Base-by-base conservation (phyloP, 2,329 filamentous ascomycete species). In the Keithomyces neogunnii region DNA sequence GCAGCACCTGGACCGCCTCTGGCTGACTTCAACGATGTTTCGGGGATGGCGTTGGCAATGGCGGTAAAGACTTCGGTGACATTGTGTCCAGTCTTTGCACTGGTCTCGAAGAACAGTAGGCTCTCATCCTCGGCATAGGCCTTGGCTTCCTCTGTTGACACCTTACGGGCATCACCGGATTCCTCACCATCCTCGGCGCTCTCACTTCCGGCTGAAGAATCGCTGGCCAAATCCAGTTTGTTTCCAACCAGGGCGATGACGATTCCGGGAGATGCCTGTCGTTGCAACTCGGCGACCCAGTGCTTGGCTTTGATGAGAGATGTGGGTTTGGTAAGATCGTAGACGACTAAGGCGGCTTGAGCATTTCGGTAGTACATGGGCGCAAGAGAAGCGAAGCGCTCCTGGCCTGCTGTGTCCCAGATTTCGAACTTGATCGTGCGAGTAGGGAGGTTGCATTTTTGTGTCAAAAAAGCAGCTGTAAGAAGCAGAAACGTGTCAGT, bases 281-380 rank as follows among this genome's bases (percentile, higher is more conserved):
- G 84, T 74, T 97, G 92, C 52, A 99, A 81, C 73, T 99, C 92
- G 51, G 92, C 92, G 51, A 99, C 91, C 92, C 92, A 99, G 77
- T 97, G 92, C 74, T 95, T 95, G 49, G 93, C 93, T 75, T 99
- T 97, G 71, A 89, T 84, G 60, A 99, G 84, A 46, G 90, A 96
- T 47, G 89, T 93, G 43, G 91, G 88, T 72, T 97, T 97, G 56
- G 93, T 99, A 62, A 99, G 85, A 68, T 99, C 92, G 81, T 97
- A 99, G 67, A 97, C 92, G 56, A 99, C 92, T 60, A 99, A 87
- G 11, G 93, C 93, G 57, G 91, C 90, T 74, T 97, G 92, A 48
- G 93, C 93, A 69, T 99, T 97, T 72, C 92, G 90, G 77, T 97
- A 97, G 80, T 99, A 99, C 93, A 97, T 97, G 62, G 92, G 93